Conservation (phyloP, 2,329 filamentous ascomycete genomes). For the Microsporum canis region DNA sequence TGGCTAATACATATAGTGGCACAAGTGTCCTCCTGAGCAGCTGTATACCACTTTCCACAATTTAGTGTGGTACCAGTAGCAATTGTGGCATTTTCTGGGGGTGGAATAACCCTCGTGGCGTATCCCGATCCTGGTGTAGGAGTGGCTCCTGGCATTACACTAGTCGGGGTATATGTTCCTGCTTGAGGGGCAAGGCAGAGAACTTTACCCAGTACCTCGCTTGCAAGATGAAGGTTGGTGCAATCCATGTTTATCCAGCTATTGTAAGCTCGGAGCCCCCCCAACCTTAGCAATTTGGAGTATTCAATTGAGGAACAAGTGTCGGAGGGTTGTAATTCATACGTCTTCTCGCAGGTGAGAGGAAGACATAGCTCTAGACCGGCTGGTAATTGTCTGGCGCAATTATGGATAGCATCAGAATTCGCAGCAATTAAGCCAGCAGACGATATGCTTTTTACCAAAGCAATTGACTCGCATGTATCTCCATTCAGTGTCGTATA, state of each 20-base stretch:
- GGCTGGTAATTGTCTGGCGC: background rate
- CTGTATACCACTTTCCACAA: too few relatives aligned
- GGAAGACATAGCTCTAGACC: background rate
- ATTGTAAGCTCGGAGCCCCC: slow-evolving; percentile 13
- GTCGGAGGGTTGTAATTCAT: slow-evolving; percentile 2
- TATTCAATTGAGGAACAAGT: slow-evolving; percentile 6
- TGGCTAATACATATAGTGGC: too few relatives aligned
- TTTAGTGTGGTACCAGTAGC: too few relatives aligned
- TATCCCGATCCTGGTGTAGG: too few relatives aligned
- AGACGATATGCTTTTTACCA: slow-evolving; percentile 10
- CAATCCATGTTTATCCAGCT: slow-evolving; percentile 13
- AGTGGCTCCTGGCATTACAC: too few relatives aligned
- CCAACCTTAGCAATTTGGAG: background rate
- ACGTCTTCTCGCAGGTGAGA: background rate
- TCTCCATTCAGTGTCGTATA: slow-evolving; percentile 13
- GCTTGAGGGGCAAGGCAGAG: slow-evolving; percentile 12
- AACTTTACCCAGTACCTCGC: slow-evolving; percentile 7
- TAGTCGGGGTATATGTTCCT: background rate
- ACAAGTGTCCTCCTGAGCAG: too few relatives aligned
- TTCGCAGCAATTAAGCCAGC: slow-evolving; percentile 3
- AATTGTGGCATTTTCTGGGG: too few relatives aligned
- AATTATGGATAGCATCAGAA: background rate
- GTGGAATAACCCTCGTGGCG: too few relatives aligned
- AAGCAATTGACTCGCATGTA: slow-evolving; percentile 14
- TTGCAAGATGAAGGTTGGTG: slow-evolving; percentile 12